phyloP scores from a whole-genome alignment of 2,329 filamentous ascomycete species.

The Botrytis medusae region DNA sequence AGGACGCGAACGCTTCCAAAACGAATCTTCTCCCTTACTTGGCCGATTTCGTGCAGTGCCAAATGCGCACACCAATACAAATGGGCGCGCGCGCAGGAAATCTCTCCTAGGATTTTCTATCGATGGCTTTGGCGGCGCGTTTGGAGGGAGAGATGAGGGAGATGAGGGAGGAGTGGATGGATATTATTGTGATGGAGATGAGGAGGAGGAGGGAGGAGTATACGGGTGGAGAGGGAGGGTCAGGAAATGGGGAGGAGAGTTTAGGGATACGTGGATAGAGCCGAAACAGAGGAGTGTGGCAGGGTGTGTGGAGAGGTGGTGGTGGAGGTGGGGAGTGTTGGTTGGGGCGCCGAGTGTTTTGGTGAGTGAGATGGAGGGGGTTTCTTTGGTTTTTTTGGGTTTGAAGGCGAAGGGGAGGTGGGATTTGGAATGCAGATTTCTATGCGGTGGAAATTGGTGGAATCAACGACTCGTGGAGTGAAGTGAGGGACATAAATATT shows the following conservation, averaged over 20 bases:
- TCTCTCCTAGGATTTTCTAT: constrained; percentile 52
- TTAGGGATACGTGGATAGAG: constrained; percentile 59
- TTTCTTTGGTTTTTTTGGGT: not conserved
- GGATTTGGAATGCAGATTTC: not conserved
- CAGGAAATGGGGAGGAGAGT: constrained; percentile 35
- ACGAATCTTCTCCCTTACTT: constrained; percentile 59
- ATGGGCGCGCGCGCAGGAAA: constrained; percentile 29
- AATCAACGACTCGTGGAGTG: not conserved
- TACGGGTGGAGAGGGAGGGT: constrained; percentile 30
- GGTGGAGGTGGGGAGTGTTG: constrained; percentile 59
- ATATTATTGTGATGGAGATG: not conserved
- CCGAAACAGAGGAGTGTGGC: constrained; percentile 59
- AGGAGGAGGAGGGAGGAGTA: constrained; percentile 26
- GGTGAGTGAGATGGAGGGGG: constrained; percentile 48
- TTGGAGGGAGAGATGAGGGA: constrained; percentile 41
- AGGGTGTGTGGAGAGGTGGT: constrained; percentile 61
- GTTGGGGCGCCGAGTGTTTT: constrained; percentile 60
- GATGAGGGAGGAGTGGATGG: constrained; percentile 40
- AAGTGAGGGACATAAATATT: not conserved
- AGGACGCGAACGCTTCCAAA: constrained; percentile 56
- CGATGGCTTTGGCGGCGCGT: constrained; percentile 38
- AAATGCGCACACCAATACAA: constrained; percentile 38
- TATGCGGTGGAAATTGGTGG: too few relatives aligned
- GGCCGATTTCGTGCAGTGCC: constrained; percentile 66
- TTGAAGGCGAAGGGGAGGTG: not conserved